Percentiles rank a stretch among this genome's conserved stretches.
phyloP scores from a whole-genome alignment of 805 yeast genomes.

The Torulaspora maleeae region DNA sequence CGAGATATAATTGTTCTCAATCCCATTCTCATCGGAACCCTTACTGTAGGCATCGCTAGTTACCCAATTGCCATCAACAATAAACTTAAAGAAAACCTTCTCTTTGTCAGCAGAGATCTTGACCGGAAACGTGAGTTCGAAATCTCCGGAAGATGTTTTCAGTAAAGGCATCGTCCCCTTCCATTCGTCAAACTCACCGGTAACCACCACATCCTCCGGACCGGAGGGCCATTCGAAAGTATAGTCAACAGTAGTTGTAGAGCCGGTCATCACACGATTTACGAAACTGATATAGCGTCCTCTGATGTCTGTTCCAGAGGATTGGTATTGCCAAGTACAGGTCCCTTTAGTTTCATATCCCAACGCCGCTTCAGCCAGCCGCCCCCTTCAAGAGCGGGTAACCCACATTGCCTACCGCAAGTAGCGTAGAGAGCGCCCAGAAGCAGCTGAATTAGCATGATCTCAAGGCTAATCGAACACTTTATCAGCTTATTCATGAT shows the following conservation, averaged over 20 bases:
- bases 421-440: too few relatives aligned
- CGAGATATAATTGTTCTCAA: conserved; percentile 37
- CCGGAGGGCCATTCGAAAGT: conserved; percentile 46
- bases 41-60: conserved; percentile 39
- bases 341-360: not conserved
- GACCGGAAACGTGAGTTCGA: conserved; percentile 55
- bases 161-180: conserved; percentile 54
- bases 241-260: conserved; percentile 17
- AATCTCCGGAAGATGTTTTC: conserved; percentile 56
- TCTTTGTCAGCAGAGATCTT: conserved; percentile 33
- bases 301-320: not conserved
- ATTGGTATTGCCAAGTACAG: not conserved
- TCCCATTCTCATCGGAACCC: conserved; percentile 42
- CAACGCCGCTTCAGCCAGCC: conserved; percentile 5
- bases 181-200: conserved; percentile 73
- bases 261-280: not conserved
- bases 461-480: not conserved
- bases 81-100: conserved; percentile 48
- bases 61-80: conserved; percentile 68
- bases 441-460: not conserved
- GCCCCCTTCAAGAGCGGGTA: conserved; percentile 1
- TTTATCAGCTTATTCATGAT: too few relatives aligned
- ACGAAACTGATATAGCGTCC: not conserved
- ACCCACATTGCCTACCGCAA: not conserved
- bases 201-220: conserved; percentile 53